Evolutionary conservation across 305 asterid species (phyloP).

Genomic region (Fraxinus floribunda): DNA sequence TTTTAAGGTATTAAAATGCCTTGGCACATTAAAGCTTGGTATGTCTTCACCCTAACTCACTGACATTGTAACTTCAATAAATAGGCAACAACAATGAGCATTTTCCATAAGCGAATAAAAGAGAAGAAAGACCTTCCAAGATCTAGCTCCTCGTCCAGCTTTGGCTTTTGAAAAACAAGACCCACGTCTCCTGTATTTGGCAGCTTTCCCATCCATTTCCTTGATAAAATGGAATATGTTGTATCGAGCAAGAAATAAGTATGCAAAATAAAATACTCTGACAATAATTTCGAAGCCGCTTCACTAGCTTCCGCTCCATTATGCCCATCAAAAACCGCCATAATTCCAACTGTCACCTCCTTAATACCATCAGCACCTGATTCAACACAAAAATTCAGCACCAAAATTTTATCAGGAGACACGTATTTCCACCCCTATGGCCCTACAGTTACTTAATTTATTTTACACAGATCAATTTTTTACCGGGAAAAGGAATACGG

Average conservation of each 20-base stretch:
- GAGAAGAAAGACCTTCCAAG: conserved; percentile 61
- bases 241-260: conserved; percentile 86
- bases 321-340: conserved; percentile 97
- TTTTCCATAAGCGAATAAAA: background rate
- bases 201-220: conserved; percentile 52
- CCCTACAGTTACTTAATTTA: background rate
- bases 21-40: background rate
- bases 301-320: conserved; percentile 97
- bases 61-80: background rate
- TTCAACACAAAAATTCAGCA: background rate
- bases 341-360: conserved; percentile 72
- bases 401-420: background rate
- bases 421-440: background rate
- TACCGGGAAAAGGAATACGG: conserved; percentile 85
- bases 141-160: conserved; percentile 56
- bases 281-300: conserved; percentile 71
- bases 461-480: background rate
- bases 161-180: conserved; percentile 38
- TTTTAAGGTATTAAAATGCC: background rate
- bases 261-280: conserved; percentile 84
- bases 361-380: conserved; percentile 66
- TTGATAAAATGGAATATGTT: conserved; percentile 63
- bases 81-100: conserved; percentile 6
- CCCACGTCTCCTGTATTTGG: conserved; percentile 46
- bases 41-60: background rate